Conservation (phyloP, 2,329 filamentous ascomycete species). For the Colletotrichum tanaceti region DNA sequence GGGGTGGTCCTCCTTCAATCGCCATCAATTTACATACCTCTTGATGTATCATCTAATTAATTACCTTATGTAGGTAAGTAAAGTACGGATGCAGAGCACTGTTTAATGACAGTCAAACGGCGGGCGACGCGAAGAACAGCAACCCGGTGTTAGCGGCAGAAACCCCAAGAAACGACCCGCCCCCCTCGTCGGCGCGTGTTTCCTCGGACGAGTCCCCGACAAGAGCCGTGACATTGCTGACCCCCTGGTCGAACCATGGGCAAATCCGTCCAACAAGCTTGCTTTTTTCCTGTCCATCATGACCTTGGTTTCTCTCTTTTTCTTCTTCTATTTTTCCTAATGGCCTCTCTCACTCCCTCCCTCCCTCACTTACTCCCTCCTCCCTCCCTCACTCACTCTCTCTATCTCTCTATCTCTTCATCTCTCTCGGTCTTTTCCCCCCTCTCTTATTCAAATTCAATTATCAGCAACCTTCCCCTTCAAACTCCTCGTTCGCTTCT, state of each 20-base stretch:
- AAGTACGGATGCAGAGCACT: too few relatives aligned
- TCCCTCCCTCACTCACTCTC: too few relatives aligned
- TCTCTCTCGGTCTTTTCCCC: background rate
- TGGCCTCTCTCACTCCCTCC: background rate
- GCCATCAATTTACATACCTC: too few relatives aligned
- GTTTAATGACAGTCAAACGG: conserved; percentile 17
- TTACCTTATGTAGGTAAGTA: too few relatives aligned
- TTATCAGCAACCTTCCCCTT: conserved; percentile 25
- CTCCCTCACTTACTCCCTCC: too few relatives aligned
- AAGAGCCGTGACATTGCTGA: conserved; percentile 35
- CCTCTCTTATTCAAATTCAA: background rate
- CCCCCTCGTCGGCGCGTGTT: conserved; percentile 32
- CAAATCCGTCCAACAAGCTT: conserved; percentile 34
- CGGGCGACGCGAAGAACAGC: conserved; percentile 16
- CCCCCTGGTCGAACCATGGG: conserved; percentile 39
- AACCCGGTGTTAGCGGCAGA: conserved; percentile 37
- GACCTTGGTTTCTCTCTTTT: conserved; percentile 22
- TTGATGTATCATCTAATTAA: too few relatives aligned
- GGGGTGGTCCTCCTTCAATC: background rate
- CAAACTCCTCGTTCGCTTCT: conserved; percentile 29
- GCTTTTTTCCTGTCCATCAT: conserved; percentile 8
- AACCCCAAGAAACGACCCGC: background rate
- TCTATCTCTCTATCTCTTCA: background rate
- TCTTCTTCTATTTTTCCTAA: background rate
- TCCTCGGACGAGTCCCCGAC: conserved; percentile 33